A percentile compares a stretch with the other conserved stretches of the same genome.
Evolutionary conservation across 129 eudicot species (phyloP).

Genomic region (Pittosporum tobira): DNA sequence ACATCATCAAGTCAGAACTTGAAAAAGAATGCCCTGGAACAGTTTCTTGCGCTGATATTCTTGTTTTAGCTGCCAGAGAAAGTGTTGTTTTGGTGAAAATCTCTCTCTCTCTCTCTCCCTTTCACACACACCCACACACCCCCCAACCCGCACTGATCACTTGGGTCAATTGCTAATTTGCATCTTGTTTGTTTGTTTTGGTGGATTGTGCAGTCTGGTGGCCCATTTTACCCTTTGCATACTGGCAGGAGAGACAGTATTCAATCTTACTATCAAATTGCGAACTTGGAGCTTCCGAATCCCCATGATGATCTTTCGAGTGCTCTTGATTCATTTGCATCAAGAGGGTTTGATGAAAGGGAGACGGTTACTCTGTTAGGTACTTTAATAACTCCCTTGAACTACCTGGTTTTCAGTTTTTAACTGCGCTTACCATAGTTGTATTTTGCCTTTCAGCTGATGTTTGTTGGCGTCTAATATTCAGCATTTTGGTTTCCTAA

Average conservation of each 20-base stretch:
- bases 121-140: not conserved
- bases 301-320: conserved; percentile 50
- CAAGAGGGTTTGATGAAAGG: conserved; percentile 55
- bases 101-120: conserved; percentile 12
- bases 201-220: conserved; percentile 53
- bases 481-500: not conserved
- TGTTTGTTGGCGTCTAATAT: not conserved
- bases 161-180: not conserved
- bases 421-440: not conserved
- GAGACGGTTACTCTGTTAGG: conserved; percentile 54
- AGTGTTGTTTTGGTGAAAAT: conserved; percentile 46
- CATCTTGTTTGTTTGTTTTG: conserved; percentile 6
- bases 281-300: conserved; percentile 48
- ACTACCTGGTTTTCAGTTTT: not conserved
- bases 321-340: conserved; percentile 26
- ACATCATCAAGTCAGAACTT: conserved; percentile 41
- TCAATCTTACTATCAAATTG: conserved; percentile 30
- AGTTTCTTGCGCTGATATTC: conserved; percentile 74
- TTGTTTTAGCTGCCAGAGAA: conserved; percentile 72
- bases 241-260: conserved; percentile 67
- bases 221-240: conserved; percentile 67
- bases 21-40: conserved; percentile 63
- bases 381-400: conserved; percentile 1
- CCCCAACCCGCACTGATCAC: not conserved
- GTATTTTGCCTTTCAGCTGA: not conserved